Evolutionary conservation across 2,329 filamentous ascomycete species (phyloP).

Genomic region (Zalaria sp.): DNA sequence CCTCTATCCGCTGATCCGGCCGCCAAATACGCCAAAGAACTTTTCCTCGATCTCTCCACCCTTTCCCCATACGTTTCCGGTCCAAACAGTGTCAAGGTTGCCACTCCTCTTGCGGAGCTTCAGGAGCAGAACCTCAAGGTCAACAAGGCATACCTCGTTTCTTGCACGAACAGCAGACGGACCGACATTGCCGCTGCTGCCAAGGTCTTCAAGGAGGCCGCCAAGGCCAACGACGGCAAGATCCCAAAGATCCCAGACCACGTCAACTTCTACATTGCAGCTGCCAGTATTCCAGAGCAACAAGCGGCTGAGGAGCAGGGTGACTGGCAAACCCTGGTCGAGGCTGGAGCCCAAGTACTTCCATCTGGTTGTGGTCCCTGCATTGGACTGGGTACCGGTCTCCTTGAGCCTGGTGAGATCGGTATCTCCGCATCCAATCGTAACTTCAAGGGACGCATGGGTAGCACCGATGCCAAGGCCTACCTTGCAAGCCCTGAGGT

Average conservation of each 20-base stretch:
- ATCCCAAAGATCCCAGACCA: conserved; percentile 57
- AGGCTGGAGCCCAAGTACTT: conserved; percentile 61
- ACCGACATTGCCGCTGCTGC: conserved; percentile 75
- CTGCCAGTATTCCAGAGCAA: conserved; percentile 70
- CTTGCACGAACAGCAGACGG: conserved; percentile 74
- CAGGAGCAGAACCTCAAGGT: conserved; percentile 61
- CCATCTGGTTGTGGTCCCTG: conserved; percentile 70
- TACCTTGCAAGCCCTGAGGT: conserved; percentile 85
- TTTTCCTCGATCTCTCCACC: conserved; percentile 71
- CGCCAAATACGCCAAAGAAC: conserved; percentile 68
- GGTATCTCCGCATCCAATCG: conserved; percentile 75
- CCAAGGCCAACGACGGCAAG: conserved; percentile 39
- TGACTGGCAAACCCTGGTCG: conserved; percentile 71
- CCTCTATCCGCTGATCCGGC: conserved; percentile 57
- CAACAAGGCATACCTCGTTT: conserved; percentile 76
- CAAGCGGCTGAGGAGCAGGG: conserved; percentile 61
- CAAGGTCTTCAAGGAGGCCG: conserved; percentile 67
- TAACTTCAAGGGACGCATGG: conserved; percentile 89
- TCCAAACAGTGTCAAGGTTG: conserved; percentile 82
- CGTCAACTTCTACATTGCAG: conserved; percentile 80
- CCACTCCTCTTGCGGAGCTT: conserved; percentile 62
- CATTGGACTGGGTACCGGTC: conserved; percentile 68
- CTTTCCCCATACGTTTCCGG: conserved; percentile 75
- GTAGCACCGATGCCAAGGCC: conserved; percentile 61
- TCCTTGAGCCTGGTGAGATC: conserved; percentile 73